Conservation (phyloP, 2,329 filamentous ascomycete species). For the Ophiostoma pallidulum region DNA sequence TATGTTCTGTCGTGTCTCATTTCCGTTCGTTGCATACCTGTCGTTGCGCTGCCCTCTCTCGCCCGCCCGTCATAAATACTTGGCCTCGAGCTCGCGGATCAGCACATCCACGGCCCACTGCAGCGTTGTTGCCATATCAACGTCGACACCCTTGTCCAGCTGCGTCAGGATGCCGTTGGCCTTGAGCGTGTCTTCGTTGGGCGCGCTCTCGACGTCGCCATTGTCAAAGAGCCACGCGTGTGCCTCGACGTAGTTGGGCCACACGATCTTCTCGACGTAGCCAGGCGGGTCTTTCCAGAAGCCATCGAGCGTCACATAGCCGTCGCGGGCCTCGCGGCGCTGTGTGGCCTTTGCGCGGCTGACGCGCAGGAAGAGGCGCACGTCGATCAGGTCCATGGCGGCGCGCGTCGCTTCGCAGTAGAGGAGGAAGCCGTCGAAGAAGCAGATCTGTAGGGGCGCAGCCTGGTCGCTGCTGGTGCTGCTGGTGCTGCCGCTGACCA, state of each 20-base stretch:
- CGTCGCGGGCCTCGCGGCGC: constrained; percentile 57
- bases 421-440: constrained; percentile 84
- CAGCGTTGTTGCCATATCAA: constrained; percentile 52
- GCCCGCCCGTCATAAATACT: neutral
- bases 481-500: constrained; percentile 2
- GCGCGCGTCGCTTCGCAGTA: constrained; percentile 50
- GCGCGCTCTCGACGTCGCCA: constrained; percentile 53
- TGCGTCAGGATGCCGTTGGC: constrained; percentile 40
- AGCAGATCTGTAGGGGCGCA: constrained; percentile 48
- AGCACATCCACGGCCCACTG: constrained; percentile 60
- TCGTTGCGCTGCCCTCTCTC: neutral
- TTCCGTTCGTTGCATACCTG: neutral
- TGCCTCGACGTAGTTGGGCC: constrained; percentile 82
- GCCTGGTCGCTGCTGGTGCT: too few relatives aligned
- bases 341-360: constrained; percentile 53
- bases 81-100: constrained; percentile 33
- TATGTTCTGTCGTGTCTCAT: neutral
- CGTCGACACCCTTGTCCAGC: constrained; percentile 35
- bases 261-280: constrained; percentile 90
- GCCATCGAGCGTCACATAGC: constrained; percentile 74
- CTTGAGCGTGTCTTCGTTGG: constrained; percentile 34
- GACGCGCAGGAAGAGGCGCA: constrained; percentile 70
- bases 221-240: constrained; percentile 71
- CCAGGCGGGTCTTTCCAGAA: constrained; percentile 94
- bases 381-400: constrained; percentile 54